Percentiles rank a stretch among this genome's conserved stretches.
phyloP scores from a whole-genome alignment of 805 yeast genomes.

The Myxozyma vanderwaltii region DNA sequence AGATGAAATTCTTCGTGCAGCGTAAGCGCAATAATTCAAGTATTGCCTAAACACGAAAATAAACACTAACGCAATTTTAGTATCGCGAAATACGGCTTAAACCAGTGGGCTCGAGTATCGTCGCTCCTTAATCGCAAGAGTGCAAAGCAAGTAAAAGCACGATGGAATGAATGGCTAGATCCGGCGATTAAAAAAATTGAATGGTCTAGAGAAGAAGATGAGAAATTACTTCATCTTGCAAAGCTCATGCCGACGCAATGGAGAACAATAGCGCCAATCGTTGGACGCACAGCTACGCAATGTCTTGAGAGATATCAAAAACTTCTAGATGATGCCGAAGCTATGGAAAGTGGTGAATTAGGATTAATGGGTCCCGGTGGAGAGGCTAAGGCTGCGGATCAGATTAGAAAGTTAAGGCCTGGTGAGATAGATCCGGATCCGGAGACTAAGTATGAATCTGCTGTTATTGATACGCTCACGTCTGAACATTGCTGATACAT shows the following conservation, averaged over 20 bases:
- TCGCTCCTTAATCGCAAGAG: slow-evolving; percentile 82
- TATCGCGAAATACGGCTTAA: slow-evolving; percentile 86
- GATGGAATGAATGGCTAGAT: slow-evolving; percentile 88
- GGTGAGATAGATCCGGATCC: slow-evolving; percentile 71
- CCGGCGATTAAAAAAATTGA: slow-evolving; percentile 65
- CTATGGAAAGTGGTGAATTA: slow-evolving; percentile 42
- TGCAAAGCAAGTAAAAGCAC: slow-evolving; percentile 86
- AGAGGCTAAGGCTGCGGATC: slow-evolving; percentile 50
- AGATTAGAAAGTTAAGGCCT: slow-evolving; percentile 40
- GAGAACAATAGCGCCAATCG: slow-evolving; percentile 80
- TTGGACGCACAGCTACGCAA: slow-evolving; percentile 84
- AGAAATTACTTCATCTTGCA: slow-evolving; percentile 64
- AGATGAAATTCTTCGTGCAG: slow-evolving; percentile 87
- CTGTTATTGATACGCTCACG: too few relatives aligned
- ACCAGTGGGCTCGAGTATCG: slow-evolving; percentile 93
- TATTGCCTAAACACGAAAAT: too few relatives aligned
- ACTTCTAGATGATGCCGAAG: slow-evolving; percentile 58
- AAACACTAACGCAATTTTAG: too few relatives aligned
- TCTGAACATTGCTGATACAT: background rate
- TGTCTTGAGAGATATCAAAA: slow-evolving; percentile 83
- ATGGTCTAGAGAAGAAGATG: slow-evolving; percentile 81
- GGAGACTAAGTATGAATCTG: slow-evolving; percentile 55
- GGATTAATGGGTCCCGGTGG: slow-evolving; percentile 56
- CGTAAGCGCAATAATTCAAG: slow-evolving; percentile 41
- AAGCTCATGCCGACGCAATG: slow-evolving; percentile 86